Percentiles rank a stretch among this genome's conserved stretches.
Conservation (phyloP, 78 protist genomes). For the Isochrysis galbana region DNA sequence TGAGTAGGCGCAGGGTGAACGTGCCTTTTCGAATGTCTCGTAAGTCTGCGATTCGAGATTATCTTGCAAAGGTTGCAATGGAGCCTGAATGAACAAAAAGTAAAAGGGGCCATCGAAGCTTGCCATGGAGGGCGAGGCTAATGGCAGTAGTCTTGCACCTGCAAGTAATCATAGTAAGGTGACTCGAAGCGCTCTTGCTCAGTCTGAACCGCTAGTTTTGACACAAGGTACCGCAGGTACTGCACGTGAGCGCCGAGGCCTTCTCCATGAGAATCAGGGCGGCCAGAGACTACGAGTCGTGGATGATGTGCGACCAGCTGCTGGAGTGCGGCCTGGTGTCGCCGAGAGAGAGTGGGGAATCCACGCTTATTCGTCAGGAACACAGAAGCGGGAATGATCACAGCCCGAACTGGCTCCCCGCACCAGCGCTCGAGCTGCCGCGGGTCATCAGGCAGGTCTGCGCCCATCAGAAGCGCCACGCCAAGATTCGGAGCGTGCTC, state of each 20-base stretch:
- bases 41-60: slow-evolving; percentile 90
- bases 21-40: slow-evolving; percentile 92
- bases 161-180: slow-evolving; percentile 68
- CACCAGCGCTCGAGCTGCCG: slow-evolving; percentile 59
- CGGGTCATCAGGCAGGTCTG: slow-evolving; percentile 46
- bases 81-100: slow-evolving; percentile 60
- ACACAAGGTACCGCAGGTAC: slow-evolving; percentile 25
- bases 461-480: slow-evolving; percentile 60
- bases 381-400: slow-evolving; percentile 67
- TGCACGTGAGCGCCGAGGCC: not conserved
- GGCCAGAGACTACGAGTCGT: not conserved
- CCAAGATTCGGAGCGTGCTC: slow-evolving; percentile 47
- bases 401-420: slow-evolving; percentile 39
- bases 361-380: slow-evolving; percentile 72
- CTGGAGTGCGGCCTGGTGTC: slow-evolving; percentile 67
- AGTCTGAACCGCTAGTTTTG: not conserved
- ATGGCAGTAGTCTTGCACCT: slow-evolving; percentile 22
- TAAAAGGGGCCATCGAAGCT: no score
- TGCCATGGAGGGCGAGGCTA: not conserved
- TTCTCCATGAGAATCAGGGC: not conserved
- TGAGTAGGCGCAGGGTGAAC: not conserved
- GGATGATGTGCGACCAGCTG: slow-evolving; percentile 30
- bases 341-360: slow-evolving; percentile 70
- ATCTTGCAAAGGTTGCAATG: slow-evolving; percentile 89
- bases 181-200: slow-evolving; percentile 16